These are phyloP conservation scores for Sugiyamaella mastotermitis DNA, from an alignment of 805 yeast species.

Conservation along the genomic window DNA sequence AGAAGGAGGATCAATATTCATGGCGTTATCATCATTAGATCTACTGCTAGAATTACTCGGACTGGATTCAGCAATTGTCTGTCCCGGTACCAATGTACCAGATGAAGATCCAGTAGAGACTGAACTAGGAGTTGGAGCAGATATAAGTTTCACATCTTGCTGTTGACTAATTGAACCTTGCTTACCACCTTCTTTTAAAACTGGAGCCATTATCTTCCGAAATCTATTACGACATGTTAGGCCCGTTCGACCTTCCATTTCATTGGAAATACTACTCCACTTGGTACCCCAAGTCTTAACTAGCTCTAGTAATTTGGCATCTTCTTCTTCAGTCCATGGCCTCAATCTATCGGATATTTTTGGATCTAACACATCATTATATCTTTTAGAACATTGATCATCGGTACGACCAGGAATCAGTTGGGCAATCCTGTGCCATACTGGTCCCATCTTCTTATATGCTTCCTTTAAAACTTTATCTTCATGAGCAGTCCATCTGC, in stretches of 20 bases:
- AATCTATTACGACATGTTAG: slow-evolving; percentile 88
- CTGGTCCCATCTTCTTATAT: slow-evolving; percentile 62
- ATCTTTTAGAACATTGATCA: slow-evolving; percentile 91
- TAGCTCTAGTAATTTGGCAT: slow-evolving; percentile 56
- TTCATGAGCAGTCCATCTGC: slow-evolving; percentile 81
- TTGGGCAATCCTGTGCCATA: slow-evolving; percentile 79
- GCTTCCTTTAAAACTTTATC: slow-evolving; percentile 62
- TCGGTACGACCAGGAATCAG: slow-evolving; percentile 82
- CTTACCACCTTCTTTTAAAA: background rate
- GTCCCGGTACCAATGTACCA: too few relatives aligned
- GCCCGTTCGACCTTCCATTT: slow-evolving; percentile 75
- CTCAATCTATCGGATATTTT: slow-evolving; percentile 66
- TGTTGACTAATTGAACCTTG: too few relatives aligned
- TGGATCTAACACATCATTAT: slow-evolving; percentile 83
- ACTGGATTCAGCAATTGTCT: too few relatives aligned
- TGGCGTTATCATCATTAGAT: too few relatives aligned
- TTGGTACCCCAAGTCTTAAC: slow-evolving; percentile 75
- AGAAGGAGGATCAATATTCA: too few relatives aligned
- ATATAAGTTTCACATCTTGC: too few relatives aligned
- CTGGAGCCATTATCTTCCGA: slow-evolving; percentile 62
- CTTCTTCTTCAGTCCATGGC: slow-evolving; percentile 78
- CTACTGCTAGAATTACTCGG: too few relatives aligned
- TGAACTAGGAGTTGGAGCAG: too few relatives aligned
- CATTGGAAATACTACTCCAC: slow-evolving; percentile 76
- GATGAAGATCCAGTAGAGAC: too few relatives aligned